phyloP scores from a whole-genome alignment of 2,329 filamentous ascomycete genomes.

The Sporothrix sp. region DNA sequence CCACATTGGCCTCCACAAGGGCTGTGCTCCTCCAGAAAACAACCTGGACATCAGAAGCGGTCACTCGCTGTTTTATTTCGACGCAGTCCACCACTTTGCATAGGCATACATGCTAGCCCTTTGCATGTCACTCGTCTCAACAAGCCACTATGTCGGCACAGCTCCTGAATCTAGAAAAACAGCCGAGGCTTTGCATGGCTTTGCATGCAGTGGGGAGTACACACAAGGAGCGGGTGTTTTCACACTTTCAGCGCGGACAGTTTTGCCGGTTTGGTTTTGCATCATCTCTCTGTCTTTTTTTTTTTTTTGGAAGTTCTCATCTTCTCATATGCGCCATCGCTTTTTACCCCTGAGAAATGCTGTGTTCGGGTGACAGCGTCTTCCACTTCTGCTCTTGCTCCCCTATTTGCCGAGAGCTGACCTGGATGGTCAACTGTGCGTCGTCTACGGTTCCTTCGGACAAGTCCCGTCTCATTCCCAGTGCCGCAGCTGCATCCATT shows the following conservation, averaged over 20 bases:
- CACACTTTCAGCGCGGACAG: too few relatives aligned
- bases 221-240: too few relatives aligned
- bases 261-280: too few relatives aligned
- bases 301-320: background rate
- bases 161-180: background rate
- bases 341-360: constrained; percentile 12
- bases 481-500: background rate
- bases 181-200: background rate
- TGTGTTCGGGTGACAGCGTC: constrained; percentile 1
- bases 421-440: background rate
- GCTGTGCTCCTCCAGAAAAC: background rate
- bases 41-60: too few relatives aligned
- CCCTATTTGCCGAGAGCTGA: background rate
- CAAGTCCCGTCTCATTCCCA: background rate
- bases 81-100: too few relatives aligned
- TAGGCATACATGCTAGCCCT: background rate
- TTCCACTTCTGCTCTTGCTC: background rate
- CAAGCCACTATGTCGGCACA: background rate
- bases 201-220: background rate
- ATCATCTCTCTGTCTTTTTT: background rate
- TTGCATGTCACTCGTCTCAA: background rate
- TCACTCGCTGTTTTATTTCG: background rate
- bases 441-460: background rate
- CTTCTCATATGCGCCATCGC: constrained; percentile 9
- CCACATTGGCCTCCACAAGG: background rate